Evolutionary conservation across 176 grass and related monocot genomes (phyloP).

Genomic region (Triticum urartu): DNA sequence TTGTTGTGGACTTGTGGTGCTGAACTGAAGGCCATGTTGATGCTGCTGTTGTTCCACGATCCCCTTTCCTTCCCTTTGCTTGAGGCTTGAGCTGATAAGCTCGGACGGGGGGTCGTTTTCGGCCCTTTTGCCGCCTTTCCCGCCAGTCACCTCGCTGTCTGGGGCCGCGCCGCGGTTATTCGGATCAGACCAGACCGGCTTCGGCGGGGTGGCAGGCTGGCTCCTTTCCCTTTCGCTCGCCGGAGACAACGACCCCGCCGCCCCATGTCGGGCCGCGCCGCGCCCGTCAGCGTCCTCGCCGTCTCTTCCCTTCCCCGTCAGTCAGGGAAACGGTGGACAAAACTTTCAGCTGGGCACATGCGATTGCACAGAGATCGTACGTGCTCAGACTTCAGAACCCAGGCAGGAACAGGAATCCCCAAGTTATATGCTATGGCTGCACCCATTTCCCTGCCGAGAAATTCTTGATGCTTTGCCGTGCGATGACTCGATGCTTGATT

Average conservation of each 20-base stretch:
- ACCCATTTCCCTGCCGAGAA: too few species aligned
- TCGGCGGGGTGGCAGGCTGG: neutral
- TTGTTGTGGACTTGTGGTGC: neutral
- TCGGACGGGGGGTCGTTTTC: neutral
- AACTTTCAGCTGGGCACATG: neutral
- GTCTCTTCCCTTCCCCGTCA: neutral
- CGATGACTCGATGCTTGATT: too few species aligned
- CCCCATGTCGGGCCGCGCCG: neutral
- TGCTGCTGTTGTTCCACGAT: neutral
- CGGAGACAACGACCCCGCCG: neutral
- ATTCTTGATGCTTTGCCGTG: too few species aligned
- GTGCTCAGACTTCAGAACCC: too few species aligned
- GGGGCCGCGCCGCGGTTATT: neutral
- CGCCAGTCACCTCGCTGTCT: neutral
- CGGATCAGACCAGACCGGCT: neutral
- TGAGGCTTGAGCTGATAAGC: neutral
- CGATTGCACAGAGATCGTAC: too few species aligned
- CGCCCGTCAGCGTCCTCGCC: neutral
- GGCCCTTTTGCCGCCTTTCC: neutral
- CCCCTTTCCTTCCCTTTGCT: neutral
- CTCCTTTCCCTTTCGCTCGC: neutral
- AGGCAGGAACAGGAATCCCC: too few species aligned
- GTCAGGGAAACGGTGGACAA: neutral
- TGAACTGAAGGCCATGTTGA: neutral
- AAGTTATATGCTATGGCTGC: too few species aligned